Evolutionary conservation across 2,329 filamentous ascomycete species (phyloP), one percentile per base, ranked within the genome.

Genomic region (Magnaporthiopsis poae): DNA sequence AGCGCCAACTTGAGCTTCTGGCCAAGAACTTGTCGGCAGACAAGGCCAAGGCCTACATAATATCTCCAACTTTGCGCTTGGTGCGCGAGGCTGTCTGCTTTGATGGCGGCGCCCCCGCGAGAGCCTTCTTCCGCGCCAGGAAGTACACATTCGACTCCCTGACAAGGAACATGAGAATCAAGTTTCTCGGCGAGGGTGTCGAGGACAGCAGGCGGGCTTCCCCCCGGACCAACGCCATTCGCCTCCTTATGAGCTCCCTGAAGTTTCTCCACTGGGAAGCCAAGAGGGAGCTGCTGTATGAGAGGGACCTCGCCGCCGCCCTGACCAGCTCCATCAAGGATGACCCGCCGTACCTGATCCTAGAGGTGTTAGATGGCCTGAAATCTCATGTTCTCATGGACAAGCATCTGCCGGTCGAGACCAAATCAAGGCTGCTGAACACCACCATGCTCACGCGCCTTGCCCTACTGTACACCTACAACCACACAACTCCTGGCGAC

Each of bases 1-100:
- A 90, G 69, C 86, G 88, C 33, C 91, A 96, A 71, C 82, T 93
- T 69, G 91, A 93, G 71, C 84, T 96, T 3, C 79, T 98, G 31
- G 88, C 91, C 39, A 88, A 88, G 68, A 92, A 91, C 68, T 79
- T 98, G 25, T 89, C 90, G 3, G 87, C 91, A 0, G 88, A 90
- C 31, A 93, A 92, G 76, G 84, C 87, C 63, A 96, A 96, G 74
- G 92, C 92, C 59, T 92, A 91, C 76, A 81, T 98, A 67, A 93
- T 97, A 68, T 95, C 92, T 2, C 94, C 95, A 0, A 93, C 90
- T 31, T 79, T 99, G 67, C 88, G 94, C 67, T 80, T 99, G 65
- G 83, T 99, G 68, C 90, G 89, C 65, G 94, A 99, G 77, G 84
- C 93, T n/a, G 86, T 91, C 21, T 87, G 83, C 66, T 90, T 96